Base-by-base conservation (phyloP, 495 filamentous ascomycete species). In the Lophiotrema nucula region DNA sequence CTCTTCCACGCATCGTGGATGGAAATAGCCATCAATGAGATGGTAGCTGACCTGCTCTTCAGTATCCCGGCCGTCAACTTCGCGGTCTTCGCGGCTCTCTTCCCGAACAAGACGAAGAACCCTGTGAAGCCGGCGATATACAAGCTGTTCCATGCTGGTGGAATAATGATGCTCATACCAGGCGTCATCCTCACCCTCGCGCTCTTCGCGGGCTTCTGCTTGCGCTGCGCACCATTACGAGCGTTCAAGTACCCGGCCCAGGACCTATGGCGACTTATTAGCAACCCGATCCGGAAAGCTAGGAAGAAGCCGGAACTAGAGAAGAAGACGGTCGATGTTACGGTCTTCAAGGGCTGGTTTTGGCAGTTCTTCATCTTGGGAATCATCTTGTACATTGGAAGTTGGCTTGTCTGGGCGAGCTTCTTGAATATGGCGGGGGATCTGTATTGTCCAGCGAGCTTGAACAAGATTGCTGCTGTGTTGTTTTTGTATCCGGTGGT, bases 11-110 rank as follows among this genome's bases (percentile, higher is more conserved):
- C 53, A 8, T 46, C 38, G 8, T 56, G 41, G 41, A 56, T 56
- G 53, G 53, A 56, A 23, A 56, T 33, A n/a, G 53, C 53, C 8
- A 47, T 56, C 42, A 56, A 56, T 28, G 53, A 56, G 27, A 56
- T 56, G 53, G 53, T 56, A 4, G 53, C 53, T 15, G 53, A 56
- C 23, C 42, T 56, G 12, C 53, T 56, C 23, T 56, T 56, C 53
- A 31, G 39, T 15, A 31, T 47, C n/a, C 53, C 53, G 10, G 53
- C 53, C 15, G 21, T 25, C 6, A 22, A 27, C 11, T 47, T 56
- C n/a, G 53, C 53, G 2, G 25, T 56, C 26, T 56, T 33, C 41
- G 53, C 53, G n/a, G 53, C 53, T 11, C 43, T 56, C 16, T 56
- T 56, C 24, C 53, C 53, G n/a, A 56, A 56, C 27, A 46, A 47